A percentile compares a stretch with the other conserved stretches of the same genome.
Evolutionary conservation across 176 grass and related monocot genomes (phyloP).

Genomic region (Dendrocalamus sinicus): DNA sequence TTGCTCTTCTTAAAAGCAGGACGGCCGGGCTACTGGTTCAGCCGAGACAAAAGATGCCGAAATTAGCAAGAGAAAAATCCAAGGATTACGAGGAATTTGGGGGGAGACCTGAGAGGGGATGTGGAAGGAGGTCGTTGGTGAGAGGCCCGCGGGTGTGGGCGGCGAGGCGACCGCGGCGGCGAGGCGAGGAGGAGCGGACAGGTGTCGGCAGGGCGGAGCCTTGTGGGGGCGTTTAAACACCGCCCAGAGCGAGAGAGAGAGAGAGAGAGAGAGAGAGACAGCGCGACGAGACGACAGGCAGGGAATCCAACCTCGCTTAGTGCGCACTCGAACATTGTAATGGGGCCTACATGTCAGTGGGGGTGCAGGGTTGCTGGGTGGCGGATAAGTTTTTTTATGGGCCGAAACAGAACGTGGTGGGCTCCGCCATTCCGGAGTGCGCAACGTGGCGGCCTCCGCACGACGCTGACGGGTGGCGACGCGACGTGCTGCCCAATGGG

Average conservation of each 20-base stretch:
- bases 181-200: constrained; percentile 39
- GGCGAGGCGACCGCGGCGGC: constrained; percentile 50
- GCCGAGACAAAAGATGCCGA: not conserved
- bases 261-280: no score
- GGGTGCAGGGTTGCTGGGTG: rapidly evolving
- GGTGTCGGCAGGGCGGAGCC: constrained; percentile 48
- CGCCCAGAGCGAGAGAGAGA: not conserved
- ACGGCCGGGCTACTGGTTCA: not conserved
- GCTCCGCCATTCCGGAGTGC: not conserved
- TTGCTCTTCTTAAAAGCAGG: not conserved
- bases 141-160: not conserved
- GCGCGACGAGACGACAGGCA: not conserved
- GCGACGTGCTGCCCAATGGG: constrained; percentile 55
- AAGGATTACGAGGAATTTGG: not conserved
- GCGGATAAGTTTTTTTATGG: constrained; percentile 1
- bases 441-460: constrained; percentile 63
- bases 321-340: constrained; percentile 1
- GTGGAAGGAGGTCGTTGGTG: constrained; percentile 44
- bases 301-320: constrained; percentile 16
- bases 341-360: not conserved
- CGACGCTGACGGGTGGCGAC: constrained; percentile 36
- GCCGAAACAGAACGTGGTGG: constrained; percentile 33
- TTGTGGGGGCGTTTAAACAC: constrained; percentile 43
- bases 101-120: not conserved
- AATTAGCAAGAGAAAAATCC: constrained; percentile 16